Evolutionary conservation across 225 moss, liverwort and hornwort species (phyloP).

Genomic region (Polytrichum formosum): DNA sequence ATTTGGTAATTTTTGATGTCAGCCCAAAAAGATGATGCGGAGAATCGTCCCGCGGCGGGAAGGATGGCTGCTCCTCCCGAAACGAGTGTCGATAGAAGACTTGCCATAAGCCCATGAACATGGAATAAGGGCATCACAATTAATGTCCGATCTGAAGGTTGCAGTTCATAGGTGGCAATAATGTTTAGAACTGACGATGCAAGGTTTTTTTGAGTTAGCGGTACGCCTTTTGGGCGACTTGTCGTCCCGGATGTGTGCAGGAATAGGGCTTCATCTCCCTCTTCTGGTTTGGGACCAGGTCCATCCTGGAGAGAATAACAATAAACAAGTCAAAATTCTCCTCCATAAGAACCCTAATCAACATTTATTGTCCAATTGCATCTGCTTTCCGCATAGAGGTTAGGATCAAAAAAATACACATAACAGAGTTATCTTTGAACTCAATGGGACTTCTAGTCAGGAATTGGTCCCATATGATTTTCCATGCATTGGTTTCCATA

Average conservation of each 20-base stretch:
- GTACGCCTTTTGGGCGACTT: conserved; percentile 96
- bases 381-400: no score
- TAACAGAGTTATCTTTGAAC: no score
- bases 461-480: no score
- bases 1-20: conserved; percentile 50
- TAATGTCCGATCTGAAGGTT: conserved; percentile 62
- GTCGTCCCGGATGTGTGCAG: conserved; percentile 98
- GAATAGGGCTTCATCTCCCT: conserved; percentile 84
- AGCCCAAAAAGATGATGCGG: conserved; percentile 81
- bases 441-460: no score
- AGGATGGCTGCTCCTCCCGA: conserved; percentile 81
- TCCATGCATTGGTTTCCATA: no score
- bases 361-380: no score
- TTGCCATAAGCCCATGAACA: conserved; percentile 96
- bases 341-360: no score
- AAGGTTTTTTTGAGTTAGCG: conserved; percentile 80
- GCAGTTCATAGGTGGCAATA: conserved; percentile 59
- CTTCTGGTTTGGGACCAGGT: conserved; percentile 68
- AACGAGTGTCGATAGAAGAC: conserved; percentile 63
- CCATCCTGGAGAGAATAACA: conserved; percentile 32
- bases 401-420: no score
- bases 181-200: conserved; percentile 80
- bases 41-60: conserved; percentile 78
- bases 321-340: no score
- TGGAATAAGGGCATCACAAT: conserved; percentile 98